Evolutionary conservation across 1,284 basidiomycete species (phyloP).

Genomic region (Rhodotorula mucilaginosa): DNA sequence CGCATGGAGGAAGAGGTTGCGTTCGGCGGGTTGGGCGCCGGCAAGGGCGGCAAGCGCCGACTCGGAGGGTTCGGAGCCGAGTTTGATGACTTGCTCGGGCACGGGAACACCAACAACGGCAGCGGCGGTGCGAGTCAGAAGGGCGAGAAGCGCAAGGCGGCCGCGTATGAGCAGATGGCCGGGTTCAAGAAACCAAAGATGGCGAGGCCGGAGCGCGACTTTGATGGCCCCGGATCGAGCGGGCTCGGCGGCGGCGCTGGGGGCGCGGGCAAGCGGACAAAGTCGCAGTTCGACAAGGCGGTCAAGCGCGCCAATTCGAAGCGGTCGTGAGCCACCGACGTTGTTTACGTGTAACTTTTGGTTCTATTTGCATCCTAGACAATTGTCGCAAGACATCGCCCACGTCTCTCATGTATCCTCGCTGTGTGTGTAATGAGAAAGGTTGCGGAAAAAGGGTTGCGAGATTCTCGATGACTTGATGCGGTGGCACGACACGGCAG

Average conservation of each 20-base stretch:
- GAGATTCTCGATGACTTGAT: too few species aligned
- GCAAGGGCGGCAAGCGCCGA: constrained; percentile 49
- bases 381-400: too few species aligned
- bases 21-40: constrained; percentile 59
- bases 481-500: too few species aligned
- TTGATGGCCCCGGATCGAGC: constrained; percentile 16
- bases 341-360: too few species aligned
- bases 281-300: constrained; percentile 42
- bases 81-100: constrained; percentile 51
- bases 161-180: constrained; percentile 38
- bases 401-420: too few species aligned
- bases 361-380: too few species aligned
- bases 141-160: constrained; percentile 29
- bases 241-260: constrained; percentile 23
- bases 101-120: constrained; percentile 2
- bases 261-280: constrained; percentile 23
- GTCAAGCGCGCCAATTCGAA: constrained; percentile 25
- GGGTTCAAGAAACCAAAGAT: constrained; percentile 31
- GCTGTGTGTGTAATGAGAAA: too few species aligned
- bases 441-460: too few species aligned
- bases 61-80: constrained; percentile 44
- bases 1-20: constrained; percentile 90
- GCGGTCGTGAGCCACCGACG: not conserved
- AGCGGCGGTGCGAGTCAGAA: constrained; percentile 8
- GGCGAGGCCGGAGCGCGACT: constrained; percentile 6